Evolutionary conservation across 495 filamentous ascomycete species (phyloP).

Genomic region (Aspergillus conjunctus): DNA sequence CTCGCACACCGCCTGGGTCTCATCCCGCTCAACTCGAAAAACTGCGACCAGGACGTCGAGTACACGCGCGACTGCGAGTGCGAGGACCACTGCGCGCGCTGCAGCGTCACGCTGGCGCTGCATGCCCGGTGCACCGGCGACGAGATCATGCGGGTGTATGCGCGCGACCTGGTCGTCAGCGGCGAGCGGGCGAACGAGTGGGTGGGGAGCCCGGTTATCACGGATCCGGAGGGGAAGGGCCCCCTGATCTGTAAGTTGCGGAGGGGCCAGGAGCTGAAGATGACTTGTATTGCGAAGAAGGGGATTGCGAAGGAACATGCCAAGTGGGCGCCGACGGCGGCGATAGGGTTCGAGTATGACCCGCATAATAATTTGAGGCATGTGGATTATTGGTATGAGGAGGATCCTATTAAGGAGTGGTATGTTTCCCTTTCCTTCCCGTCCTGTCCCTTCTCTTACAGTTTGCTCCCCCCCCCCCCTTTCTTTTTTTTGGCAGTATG

Average conservation of each 20-base stretch:
- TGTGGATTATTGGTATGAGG: conserved; percentile 91
- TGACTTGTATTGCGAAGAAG: conserved; percentile 95
- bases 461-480: neutral
- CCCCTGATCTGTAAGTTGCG: conserved; percentile 85
- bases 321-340: conserved; percentile 91
- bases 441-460: neutral
- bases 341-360: conserved; percentile 97
- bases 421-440: conserved; percentile 50
- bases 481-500: neutral
- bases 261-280: conserved; percentile 81
- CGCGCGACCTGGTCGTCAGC: conserved; percentile 74
- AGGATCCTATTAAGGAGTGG: conserved; percentile 84
- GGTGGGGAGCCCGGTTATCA: conserved; percentile 84
- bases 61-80: conserved; percentile 97
- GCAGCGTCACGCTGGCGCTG: conserved; percentile 79
- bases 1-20: conserved; percentile 90
- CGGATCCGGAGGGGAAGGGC: conserved; percentile 76
- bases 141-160: conserved; percentile 87
- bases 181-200: conserved; percentile 65
- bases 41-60: conserved; percentile 76
- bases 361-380: conserved; percentile 92
- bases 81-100: conserved; percentile 87
- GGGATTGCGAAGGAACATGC: conserved; percentile 98
- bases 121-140: conserved; percentile 79
- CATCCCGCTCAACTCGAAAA: conserved; percentile 81